Conservation (phyloP, 1,284 basidiomycete genomes). For the Kalmanozyma brasiliensis region DNA sequence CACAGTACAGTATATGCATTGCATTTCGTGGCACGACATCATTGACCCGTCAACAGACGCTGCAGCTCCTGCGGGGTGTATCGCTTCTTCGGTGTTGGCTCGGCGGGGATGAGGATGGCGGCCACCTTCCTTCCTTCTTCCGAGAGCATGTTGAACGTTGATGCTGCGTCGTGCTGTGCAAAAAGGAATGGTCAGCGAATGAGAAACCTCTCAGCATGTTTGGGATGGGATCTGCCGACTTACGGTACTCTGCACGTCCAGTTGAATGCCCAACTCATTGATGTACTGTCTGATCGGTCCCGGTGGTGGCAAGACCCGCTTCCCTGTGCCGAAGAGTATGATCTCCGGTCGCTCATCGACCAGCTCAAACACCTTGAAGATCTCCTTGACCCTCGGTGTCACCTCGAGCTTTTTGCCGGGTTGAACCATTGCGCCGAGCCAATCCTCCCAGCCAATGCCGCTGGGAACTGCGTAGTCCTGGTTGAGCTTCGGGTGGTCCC, state of each 20-base stretch:
- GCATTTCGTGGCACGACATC: neutral
- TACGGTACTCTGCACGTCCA: slow-evolving; percentile 95
- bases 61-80: slow-evolving; percentile 31
- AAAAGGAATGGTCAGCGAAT: neutral
- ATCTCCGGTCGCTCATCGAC: slow-evolving; percentile 75
- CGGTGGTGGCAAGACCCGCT: slow-evolving; percentile 78
- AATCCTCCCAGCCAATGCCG: slow-evolving; percentile 71
- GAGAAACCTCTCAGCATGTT: neutral
- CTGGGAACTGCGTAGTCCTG: slow-evolving; percentile 57
- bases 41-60: slow-evolving; percentile 14
- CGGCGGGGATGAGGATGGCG: slow-evolving; percentile 80
- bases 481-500: slow-evolving; percentile 79
- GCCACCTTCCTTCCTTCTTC: slow-evolving; percentile 93
- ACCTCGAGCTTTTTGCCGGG: slow-evolving; percentile 24
- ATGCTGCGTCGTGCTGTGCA: slow-evolving; percentile 84
- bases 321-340: slow-evolving; percentile 86
- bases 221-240: slow-evolving; percentile 67
- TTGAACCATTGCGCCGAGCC: slow-evolving; percentile 73
- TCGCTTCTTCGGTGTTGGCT: slow-evolving; percentile 10
- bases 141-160: slow-evolving; percentile 89
- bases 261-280: slow-evolving; percentile 82
- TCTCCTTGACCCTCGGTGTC: slow-evolving; percentile 23
- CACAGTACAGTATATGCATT: too few species aligned
- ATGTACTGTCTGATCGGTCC: slow-evolving; percentile 77
- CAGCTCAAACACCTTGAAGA: slow-evolving; percentile 48